Conservation (phyloP, 495 filamentous ascomycete genomes). For the Haplographium delicatum region DNA sequence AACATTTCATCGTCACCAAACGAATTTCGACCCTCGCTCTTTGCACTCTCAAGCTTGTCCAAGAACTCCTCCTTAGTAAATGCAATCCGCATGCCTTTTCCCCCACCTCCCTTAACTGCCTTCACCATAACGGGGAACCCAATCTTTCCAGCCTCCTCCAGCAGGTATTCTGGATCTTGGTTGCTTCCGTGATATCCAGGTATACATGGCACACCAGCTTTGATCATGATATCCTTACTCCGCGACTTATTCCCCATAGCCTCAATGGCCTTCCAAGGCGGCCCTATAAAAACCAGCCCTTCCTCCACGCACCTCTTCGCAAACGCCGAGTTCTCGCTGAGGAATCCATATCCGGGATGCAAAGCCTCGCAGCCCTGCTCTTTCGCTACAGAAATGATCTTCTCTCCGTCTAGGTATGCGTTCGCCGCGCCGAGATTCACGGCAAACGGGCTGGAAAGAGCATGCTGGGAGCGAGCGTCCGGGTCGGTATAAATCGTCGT, state of each 20-base stretch:
- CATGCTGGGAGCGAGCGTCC: conserved; percentile 83
- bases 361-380: conserved; percentile 79
- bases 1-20: conserved; percentile 97
- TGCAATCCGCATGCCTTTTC: conserved; percentile 99
- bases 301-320: conserved; percentile 84
- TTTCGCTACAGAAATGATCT: conserved; percentile 84
- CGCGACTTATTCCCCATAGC: conserved; percentile 96
- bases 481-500: conserved; percentile 95
- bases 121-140: conserved; percentile 93
- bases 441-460: conserved; percentile 72
- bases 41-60: conserved; percentile 76
- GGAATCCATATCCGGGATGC: conserved; percentile 96
- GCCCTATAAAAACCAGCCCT: conserved; percentile 91
- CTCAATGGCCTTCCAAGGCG: conserved; percentile 86
- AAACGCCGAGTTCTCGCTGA: conserved; percentile 92
- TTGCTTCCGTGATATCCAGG: conserved; percentile 91
- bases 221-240: conserved; percentile 89
- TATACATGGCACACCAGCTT: conserved; percentile 89
- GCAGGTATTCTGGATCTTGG: conserved; percentile 68
- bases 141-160: conserved; percentile 71
- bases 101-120: conserved; percentile 93
- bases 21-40: conserved; percentile 82
- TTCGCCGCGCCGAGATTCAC: conserved; percentile 75
- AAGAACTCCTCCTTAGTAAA: conserved; percentile 68
- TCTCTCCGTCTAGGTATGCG: conserved; percentile 87